Evolutionary conservation across 2,329 filamentous ascomycete species (phyloP).

Genomic region (Phialocephala subalpina): DNA sequence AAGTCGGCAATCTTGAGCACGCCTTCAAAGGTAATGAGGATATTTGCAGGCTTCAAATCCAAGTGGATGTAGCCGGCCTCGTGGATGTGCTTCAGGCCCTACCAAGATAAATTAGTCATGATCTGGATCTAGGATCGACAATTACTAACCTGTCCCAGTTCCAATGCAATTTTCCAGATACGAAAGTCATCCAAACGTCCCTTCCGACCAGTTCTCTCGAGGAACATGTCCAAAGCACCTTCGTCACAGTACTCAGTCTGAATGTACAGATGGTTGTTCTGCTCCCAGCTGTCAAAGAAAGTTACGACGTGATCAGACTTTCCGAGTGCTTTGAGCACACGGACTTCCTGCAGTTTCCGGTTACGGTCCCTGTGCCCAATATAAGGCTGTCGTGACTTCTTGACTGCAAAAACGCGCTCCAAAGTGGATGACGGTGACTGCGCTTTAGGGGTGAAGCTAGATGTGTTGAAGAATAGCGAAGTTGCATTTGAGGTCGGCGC

Average conservation of each 20-base stretch:
- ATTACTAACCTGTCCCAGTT: slow-evolving; percentile 77
- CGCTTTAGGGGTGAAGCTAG: slow-evolving; percentile 57
- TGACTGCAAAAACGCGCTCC: slow-evolving; percentile 83
- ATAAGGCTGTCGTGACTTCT: slow-evolving; percentile 87
- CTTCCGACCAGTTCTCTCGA: slow-evolving; percentile 82
- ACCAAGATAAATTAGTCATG: slow-evolving; percentile 38
- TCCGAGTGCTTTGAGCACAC: slow-evolving; percentile 77
- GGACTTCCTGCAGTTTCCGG: slow-evolving; percentile 83
- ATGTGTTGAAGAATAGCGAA: slow-evolving; percentile 48
- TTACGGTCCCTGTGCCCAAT: slow-evolving; percentile 82
- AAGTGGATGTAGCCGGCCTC: slow-evolving; percentile 86
- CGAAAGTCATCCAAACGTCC: slow-evolving; percentile 94
- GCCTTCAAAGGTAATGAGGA: slow-evolving; percentile 83
- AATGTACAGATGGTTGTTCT: slow-evolving; percentile 87
- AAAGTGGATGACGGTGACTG: slow-evolving; percentile 59
- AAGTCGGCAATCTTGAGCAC: slow-evolving; percentile 88
- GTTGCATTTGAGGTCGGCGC: slow-evolving; percentile 47
- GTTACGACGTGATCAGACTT: slow-evolving; percentile 86
- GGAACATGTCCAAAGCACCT: slow-evolving; percentile 86
- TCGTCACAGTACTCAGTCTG: slow-evolving; percentile 98
- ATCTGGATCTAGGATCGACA: slow-evolving; percentile 5
- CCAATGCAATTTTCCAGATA: slow-evolving; percentile 97
- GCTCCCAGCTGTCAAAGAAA: slow-evolving; percentile 88
- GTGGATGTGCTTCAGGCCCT: slow-evolving; percentile 93
- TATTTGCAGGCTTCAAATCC: slow-evolving; percentile 85